A percentile compares a stretch with the other conserved stretches of the same genome.
These are phyloP conservation scores for Blastobotrys proliferans DNA, from an alignment of 1,139 yeast genomes.

Conservation along the genomic window DNA sequence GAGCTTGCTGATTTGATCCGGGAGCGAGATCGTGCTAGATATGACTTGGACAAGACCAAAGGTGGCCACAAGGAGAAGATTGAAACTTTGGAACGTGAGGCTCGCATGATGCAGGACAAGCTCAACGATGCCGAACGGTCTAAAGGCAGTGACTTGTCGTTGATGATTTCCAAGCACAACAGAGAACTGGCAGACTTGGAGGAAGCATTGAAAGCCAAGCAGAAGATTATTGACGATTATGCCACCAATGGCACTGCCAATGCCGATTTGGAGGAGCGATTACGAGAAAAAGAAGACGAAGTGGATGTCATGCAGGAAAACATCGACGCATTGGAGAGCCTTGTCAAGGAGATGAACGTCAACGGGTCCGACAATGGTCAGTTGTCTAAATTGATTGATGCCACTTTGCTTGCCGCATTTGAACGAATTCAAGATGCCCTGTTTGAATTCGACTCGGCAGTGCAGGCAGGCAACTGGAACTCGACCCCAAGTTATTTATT, in stretches of 20 bases:
- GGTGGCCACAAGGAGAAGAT: slow-evolving; percentile 65
- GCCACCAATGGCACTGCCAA: slow-evolving; percentile 26
- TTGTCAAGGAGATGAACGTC: slow-evolving; percentile 39
- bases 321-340: slow-evolving; percentile 46
- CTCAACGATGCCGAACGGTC: slow-evolving; percentile 61
- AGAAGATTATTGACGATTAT: slow-evolving; percentile 33
- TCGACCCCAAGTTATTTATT: slow-evolving; percentile 70
- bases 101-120: slow-evolving; percentile 58
- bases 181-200: slow-evolving; percentile 39
- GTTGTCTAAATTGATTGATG: slow-evolving; percentile 58
- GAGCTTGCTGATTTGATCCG: slow-evolving; percentile 87
- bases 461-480: slow-evolving; percentile 80
- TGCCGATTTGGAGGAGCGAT: slow-evolving; percentile 42
- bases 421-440: slow-evolving; percentile 70
- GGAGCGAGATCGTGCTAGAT: slow-evolving; percentile 84
- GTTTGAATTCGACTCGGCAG: slow-evolving; percentile 69
- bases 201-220: slow-evolving; percentile 36
- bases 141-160: slow-evolving; percentile 61
- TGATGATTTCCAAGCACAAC: slow-evolving; percentile 61
- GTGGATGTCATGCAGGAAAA: slow-evolving; percentile 60
- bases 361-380: slow-evolving; percentile 52
- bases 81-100: slow-evolving; percentile 62
- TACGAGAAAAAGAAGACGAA: slow-evolving; percentile 72
- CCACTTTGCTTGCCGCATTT: slow-evolving; percentile 65
- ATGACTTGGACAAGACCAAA: slow-evolving; percentile 70